These are phyloP conservation scores for Halophytophthora batemanensis DNA, from an alignment of 352 stramenopile genomes.

Conservation along the genomic window DNA sequence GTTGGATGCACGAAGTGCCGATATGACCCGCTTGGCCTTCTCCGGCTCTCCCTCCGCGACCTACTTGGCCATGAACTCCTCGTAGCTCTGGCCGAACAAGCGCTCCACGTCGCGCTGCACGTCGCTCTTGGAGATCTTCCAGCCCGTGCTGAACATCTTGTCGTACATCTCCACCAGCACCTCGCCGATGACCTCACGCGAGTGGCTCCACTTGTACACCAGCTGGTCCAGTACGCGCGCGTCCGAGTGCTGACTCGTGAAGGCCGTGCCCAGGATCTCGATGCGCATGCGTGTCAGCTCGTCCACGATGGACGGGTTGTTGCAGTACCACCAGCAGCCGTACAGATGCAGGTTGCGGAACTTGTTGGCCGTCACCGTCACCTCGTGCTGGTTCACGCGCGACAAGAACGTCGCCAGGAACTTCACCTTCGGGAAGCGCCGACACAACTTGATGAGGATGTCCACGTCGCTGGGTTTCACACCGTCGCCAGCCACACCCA, in stretches of 20 bases:
- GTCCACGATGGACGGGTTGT: conserved; percentile 94
- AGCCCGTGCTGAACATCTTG: conserved; percentile 83
- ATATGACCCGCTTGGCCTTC: too few relatives aligned
- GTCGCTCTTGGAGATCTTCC: conserved; percentile 80
- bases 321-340: conserved; percentile 95
- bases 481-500: conserved; percentile 86
- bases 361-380: conserved; percentile 92
- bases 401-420: conserved; percentile 95
- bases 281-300: conserved; percentile 88
- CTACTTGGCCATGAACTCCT: conserved; percentile 91
- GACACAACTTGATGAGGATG: conserved; percentile 85
- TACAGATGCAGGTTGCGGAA: conserved; percentile 95
- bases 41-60: too few relatives aligned
- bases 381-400: conserved; percentile 93
- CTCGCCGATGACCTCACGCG: conserved; percentile 81
- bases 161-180: conserved; percentile 89
- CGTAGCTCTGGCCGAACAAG: conserved; percentile 88
- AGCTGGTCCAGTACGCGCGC: conserved; percentile 93
- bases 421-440: conserved; percentile 87
- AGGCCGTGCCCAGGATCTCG: conserved; percentile 92
- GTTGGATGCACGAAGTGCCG: too few relatives aligned
- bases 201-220: conserved; percentile 95
- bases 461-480: conserved; percentile 88
- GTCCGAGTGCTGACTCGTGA: conserved; percentile 94
- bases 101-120: conserved; percentile 81